phyloP scores from a whole-genome alignment of 495 filamentous ascomycete genomes.

The Trichoderma orchidacearum region DNA sequence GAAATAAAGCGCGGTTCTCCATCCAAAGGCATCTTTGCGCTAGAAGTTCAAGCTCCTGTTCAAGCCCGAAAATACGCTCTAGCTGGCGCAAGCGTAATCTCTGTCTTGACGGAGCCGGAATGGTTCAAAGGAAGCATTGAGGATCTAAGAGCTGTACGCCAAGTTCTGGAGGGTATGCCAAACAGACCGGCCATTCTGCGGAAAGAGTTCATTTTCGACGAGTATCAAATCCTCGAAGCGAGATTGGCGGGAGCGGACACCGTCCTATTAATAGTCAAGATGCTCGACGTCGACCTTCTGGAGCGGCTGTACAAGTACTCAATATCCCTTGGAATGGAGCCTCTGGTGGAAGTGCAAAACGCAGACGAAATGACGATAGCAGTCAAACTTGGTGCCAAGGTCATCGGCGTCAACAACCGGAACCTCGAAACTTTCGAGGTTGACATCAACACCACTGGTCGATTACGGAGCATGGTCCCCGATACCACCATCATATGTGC shows the following conservation, averaged over 20 bases:
- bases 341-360: slow-evolving; percentile 92
- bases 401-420: slow-evolving; percentile 96
- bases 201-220: slow-evolving; percentile 96
- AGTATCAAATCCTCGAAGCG: slow-evolving; percentile 96
- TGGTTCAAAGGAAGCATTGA: slow-evolving; percentile 99
- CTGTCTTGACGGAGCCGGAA: slow-evolving; percentile 91
- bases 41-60: slow-evolving; percentile 71
- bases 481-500: slow-evolving; percentile 84
- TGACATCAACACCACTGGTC: slow-evolving; percentile 84
- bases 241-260: slow-evolving; percentile 90
- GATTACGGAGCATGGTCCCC: slow-evolving; percentile 74
- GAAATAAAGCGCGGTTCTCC: slow-evolving; percentile 96
- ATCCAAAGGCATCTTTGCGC: slow-evolving; percentile 88
- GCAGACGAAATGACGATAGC: slow-evolving; percentile 84
- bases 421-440: slow-evolving; percentile 95
- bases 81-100: slow-evolving; percentile 91
- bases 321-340: slow-evolving; percentile 87
- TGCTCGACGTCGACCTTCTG: slow-evolving; percentile 70
- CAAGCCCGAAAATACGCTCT: slow-evolving; percentile 88
- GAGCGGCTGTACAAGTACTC: slow-evolving; percentile 77
- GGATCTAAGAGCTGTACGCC: slow-evolving; percentile 76
- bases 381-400: slow-evolving; percentile 74
- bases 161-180: slow-evolving; percentile 75
- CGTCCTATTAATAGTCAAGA: slow-evolving; percentile 93
- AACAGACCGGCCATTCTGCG: slow-evolving; percentile 84